Base-by-base conservation (phyloP, 805 yeast species). In the Isabelozyma heimii region DNA sequence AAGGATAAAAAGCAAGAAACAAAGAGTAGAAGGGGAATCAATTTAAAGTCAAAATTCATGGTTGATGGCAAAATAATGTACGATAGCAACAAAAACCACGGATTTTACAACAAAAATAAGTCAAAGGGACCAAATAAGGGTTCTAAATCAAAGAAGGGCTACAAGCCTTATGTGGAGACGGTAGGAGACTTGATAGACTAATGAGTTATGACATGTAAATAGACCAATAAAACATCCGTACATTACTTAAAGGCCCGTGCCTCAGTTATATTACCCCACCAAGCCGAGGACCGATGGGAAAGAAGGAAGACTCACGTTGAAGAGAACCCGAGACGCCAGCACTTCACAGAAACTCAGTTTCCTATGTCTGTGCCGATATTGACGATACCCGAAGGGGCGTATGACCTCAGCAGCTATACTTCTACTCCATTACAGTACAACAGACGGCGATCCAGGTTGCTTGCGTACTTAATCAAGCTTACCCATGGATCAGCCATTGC, bases 321-420 rank as follows among this genome's bases (percentile, higher is more conserved):
- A 20, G 4, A 20, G 24, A 20, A 6, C 24, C 6, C 24, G 6
- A 20, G 24, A 20, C 40, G 14, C 40, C 15, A 30, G 35, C 35
- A 30, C 24, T 20, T 20, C 6, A 20, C 24, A 20, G 3, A 35
- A 35, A 5, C n/a, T 20, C 24, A 38, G 24, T 5, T 12, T 53
- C 7, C 35, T 26, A 51, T 53, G 57, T 52, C 60, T 40, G 64
- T 72, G 9, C 75, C 75, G 1, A 52, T 63, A 20, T 57, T 73
- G 27, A 69, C 77, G 3, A 70, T 73, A 1, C 76, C 78, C 3
- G 78, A 73, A 48, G 44, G 70, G 2, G 70, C 77, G 0, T 73
- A 63, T 52, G 72, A 73, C 46, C 62, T 71, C 3, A 53, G 55
- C 14, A 51, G 58, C 5, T 70, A 63, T 13, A 27, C 37, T 9